Base-by-base conservation (phyloP, 257 asterid genomes). In the Fraxinus cuspidata region DNA sequence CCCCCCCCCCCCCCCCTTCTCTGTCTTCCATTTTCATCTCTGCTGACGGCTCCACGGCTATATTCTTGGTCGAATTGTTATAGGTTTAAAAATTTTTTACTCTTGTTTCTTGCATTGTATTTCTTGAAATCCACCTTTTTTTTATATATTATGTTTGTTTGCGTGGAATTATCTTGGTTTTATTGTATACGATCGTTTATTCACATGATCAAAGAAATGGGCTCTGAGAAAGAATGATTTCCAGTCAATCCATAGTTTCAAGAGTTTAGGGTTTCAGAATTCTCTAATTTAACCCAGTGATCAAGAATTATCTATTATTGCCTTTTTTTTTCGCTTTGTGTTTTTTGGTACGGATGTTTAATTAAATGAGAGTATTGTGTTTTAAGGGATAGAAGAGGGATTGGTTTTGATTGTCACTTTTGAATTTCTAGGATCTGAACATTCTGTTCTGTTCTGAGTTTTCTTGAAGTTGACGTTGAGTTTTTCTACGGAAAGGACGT, bases 1-100 rank as follows among this genome's bases (percentile, higher is more conserved):
- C n/a, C n/a, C n/a, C n/a, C n/a, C n/a, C n/a, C n/a, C n/a, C n/a
- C 34, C 71, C 56, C 1, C 72, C 25, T 27, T 65, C 34, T 49
- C 16, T 13, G 69, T 53, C 29, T 74, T 53, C 58, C 58, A 3
- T 16, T 70, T 37, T 63, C 80, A 70, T 76, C 76, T n/a, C 71
- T 40, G 82, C 81, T 79, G 79, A 72, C 80, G 72, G 29, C 84
- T 81, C 74, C 44, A 16, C 21, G 7, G 58, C 79, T 40, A 29
- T 28, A 31, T 80, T 70, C 42, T 23, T 19, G 73, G 79, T 82
- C 86, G 73, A 70, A 34, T 81, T 63, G 29, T 68, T 12, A 37
- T 76, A 79, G 88, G 88, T 85, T 35, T 47, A 16, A 42, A 42
- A 60, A 47, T 47, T 19, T 28, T 70, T 72, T 51, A 27, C 69